Percentiles rank a stretch among this genome's conserved stretches.
Conservation (phyloP, 2,329 filamentous ascomycete genomes). For the Fusarium praegraminearum region DNA sequence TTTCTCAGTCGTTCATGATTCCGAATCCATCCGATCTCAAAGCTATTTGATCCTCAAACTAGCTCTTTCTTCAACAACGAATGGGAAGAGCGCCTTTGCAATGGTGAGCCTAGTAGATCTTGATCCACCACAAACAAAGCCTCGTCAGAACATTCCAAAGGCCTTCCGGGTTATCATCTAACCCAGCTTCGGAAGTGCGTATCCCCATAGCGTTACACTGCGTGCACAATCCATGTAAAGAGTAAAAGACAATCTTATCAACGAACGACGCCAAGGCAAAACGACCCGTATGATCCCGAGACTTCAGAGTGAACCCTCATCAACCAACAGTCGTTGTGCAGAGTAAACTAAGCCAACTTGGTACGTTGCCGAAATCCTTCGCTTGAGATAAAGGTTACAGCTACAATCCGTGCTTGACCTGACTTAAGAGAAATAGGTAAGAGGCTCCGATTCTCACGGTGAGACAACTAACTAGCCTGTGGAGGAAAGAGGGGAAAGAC, state of each 20-base stretch:
- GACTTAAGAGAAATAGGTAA: not conserved
- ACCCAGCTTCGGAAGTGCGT: not conserved
- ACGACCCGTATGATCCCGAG: constrained; percentile 8
- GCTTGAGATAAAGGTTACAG: not conserved
- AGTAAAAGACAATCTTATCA: not conserved
- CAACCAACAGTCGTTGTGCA: not conserved
- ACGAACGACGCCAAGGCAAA: constrained; percentile 6
- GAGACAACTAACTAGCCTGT: not conserved
- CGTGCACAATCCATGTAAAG: not conserved
- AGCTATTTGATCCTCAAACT: not conserved
- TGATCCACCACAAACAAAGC: not conserved
- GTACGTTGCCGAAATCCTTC: not conserved
- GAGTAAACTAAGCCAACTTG: not conserved
- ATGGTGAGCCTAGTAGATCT: not conserved
- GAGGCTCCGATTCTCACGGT: constrained; percentile 17
- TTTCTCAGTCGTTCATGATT: too few species aligned
- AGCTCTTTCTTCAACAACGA: not conserved
- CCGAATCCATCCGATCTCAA: not conserved
- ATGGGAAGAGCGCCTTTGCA: not conserved
- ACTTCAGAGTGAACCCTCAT: not conserved
- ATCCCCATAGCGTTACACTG: not conserved
- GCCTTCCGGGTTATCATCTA: not conserved
- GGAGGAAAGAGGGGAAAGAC: constrained; percentile 2
- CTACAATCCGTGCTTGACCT: constrained; percentile 10
- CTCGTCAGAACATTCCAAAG: not conserved